phyloP scores from a whole-genome alignment of 2,329 filamentous ascomycete genomes.

The Aspergillus sp. region DNA sequence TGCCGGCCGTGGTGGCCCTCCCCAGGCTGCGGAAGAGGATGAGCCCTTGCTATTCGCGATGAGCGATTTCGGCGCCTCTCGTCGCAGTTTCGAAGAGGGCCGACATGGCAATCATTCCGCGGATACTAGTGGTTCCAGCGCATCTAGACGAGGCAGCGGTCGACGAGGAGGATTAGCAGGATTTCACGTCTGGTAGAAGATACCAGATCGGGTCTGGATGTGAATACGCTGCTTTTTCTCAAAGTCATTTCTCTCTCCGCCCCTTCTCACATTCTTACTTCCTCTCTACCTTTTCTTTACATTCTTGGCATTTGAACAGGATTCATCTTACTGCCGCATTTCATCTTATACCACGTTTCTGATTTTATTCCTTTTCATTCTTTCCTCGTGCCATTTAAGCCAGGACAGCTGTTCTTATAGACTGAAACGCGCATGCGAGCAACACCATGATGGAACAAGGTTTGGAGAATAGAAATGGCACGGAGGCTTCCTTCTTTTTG shows the following conservation, averaged over 20 bases:
- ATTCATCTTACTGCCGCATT: background rate
- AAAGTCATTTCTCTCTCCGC: background rate
- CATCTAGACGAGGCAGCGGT: conserved; percentile 37
- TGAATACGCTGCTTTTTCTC: background rate
- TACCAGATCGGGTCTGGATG: conserved; percentile 35
- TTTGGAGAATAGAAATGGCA: conserved; percentile 23
- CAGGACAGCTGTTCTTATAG: conserved; percentile 21
- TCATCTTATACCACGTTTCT: background rate
- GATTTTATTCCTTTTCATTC: conserved; percentile 1
- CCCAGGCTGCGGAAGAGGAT: conserved; percentile 40
- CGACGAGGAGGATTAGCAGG: conserved; percentile 34
- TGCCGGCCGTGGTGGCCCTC: conserved; percentile 30
- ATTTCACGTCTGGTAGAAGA: conserved; percentile 32
- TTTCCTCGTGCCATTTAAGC: conserved; percentile 10
- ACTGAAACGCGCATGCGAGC: conserved; percentile 16
- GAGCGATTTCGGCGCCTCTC: conserved; percentile 45
- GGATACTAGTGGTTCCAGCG: conserved; percentile 26
- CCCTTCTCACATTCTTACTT: conserved; percentile 6
- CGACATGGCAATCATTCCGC: conserved; percentile 32
- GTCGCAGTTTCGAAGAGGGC: conserved; percentile 44
- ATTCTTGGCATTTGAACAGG: conserved; percentile 1
- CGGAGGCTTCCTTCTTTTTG: conserved; percentile 1
- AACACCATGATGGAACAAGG: conserved; percentile 11
- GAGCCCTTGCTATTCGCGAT: conserved; percentile 48
- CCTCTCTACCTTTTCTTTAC: conserved; percentile 5